Conservation (phyloP, 805 yeast species). For the Wickerhamiella lipophila region DNA sequence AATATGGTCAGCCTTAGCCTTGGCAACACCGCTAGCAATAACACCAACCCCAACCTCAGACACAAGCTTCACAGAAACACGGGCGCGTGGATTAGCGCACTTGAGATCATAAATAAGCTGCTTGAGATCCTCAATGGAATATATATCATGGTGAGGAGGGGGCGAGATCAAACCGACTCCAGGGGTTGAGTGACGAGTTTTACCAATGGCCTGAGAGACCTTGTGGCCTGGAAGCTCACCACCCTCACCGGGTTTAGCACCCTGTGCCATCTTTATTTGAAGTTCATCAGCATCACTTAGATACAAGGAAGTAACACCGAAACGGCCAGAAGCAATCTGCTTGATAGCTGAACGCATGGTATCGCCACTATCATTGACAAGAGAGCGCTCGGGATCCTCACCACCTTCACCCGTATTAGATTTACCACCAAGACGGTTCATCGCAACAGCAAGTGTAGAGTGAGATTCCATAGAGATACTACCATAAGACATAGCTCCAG, state of each 20-base stretch:
- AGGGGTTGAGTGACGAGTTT: constrained; percentile 91
- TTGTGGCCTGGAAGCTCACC: constrained; percentile 96
- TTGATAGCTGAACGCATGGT: constrained; percentile 98
- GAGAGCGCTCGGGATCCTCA: constrained; percentile 87
- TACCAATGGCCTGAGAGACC: constrained; percentile 77
- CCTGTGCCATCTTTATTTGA: constrained; percentile 98
- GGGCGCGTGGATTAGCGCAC: constrained; percentile 93
- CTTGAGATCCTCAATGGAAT: constrained; percentile 94
- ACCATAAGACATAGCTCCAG: constrained; percentile 99
- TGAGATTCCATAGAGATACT: constrained; percentile 98
- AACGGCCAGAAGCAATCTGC: constrained; percentile 95
- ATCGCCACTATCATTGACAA: constrained; percentile 73
- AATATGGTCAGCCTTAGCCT: constrained; percentile 95
- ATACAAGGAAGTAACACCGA: constrained; percentile 93
- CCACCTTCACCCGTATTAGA: constrained; percentile 99
- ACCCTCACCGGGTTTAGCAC: constrained; percentile 99
- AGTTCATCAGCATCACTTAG: constrained; percentile 93
- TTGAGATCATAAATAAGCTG: constrained; percentile 93
- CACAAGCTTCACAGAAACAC: constrained; percentile 91
- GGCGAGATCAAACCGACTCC: constrained; percentile 97
- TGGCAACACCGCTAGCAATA: constrained; percentile 97
- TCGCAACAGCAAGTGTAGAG: constrained; percentile 93
- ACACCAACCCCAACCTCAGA: constrained; percentile 99
- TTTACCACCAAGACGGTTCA: constrained; percentile 96
- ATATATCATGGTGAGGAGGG: constrained; percentile 97